phyloP scores from a whole-genome alignment of 768 basidiomycete genomes.

The Artomyces pyxidatus region DNA sequence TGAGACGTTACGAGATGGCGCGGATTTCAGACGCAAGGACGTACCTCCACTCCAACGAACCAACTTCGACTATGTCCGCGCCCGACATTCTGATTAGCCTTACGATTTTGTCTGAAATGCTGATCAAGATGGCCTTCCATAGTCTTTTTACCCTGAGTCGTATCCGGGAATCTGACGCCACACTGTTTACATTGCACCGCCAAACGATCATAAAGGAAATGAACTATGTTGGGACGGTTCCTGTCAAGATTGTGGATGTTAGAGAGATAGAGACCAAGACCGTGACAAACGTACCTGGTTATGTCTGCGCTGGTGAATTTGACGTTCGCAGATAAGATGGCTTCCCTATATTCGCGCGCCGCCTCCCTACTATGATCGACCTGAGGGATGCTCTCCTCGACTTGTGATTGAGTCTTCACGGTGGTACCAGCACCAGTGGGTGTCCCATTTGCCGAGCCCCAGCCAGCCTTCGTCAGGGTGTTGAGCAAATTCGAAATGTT shows the following conservation, averaged over 20 bases:
- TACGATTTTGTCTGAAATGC: constrained; percentile 92
- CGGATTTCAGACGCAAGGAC: constrained; percentile 20
- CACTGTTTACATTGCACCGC: constrained; percentile 90
- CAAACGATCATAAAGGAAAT: constrained; percentile 68
- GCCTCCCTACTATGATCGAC: constrained; percentile 39
- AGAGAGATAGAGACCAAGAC: too few relatives aligned
- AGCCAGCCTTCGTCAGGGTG: constrained; percentile 72
- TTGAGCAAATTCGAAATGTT: constrained; percentile 53
- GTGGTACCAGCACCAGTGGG: constrained; percentile 41
- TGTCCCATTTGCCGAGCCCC: constrained; percentile 50
- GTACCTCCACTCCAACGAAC: constrained; percentile 77
- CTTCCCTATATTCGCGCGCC: constrained; percentile 49
- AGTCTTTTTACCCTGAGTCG: constrained; percentile 57
- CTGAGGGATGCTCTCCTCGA: constrained; percentile 25
- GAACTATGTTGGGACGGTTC: constrained; percentile 49
- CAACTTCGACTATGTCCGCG: constrained; percentile 87
- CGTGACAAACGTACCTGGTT: constrained; percentile 41
- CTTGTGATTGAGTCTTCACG: constrained; percentile 20
- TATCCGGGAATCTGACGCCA: constrained; percentile 78
- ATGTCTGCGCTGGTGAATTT: constrained; percentile 64
- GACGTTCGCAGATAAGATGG: constrained; percentile 51
- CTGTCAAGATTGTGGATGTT: constrained; percentile 26
- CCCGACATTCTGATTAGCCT: constrained; percentile 67
- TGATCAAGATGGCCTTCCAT: constrained; percentile 90
- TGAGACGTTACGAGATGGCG: neutral